Conservation (phyloP, 108 stramenopile genomes). For the Cyclostephanos tholiformis region DNA sequence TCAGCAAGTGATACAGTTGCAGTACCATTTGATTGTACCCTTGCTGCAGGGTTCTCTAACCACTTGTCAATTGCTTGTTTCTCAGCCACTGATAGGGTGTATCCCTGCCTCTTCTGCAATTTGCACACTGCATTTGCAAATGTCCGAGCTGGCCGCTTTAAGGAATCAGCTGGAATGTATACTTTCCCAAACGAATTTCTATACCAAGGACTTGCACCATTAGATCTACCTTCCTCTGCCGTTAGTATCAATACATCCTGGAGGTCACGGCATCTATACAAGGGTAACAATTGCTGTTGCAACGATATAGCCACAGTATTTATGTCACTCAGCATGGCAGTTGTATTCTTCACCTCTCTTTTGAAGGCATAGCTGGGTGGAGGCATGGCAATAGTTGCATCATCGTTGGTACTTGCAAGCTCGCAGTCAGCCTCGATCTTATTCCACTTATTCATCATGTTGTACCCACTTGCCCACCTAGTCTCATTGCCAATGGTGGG, state of each 20-base stretch:
- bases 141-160: not conserved
- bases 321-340: too few species aligned
- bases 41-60: not conserved
- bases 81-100: not conserved
- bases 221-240: not conserved
- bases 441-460: too few species aligned
- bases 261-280: too few species aligned
- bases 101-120: slow-evolving; percentile 1
- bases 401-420: too few species aligned
- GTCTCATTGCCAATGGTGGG: too few species aligned
- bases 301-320: too few species aligned
- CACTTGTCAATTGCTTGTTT: slow-evolving; percentile 4
- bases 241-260: not conserved
- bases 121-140: slow-evolving; percentile 17
- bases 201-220: slow-evolving; percentile 7
- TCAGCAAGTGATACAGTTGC: slow-evolving; percentile 6
- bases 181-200: not conserved
- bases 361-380: too few species aligned
- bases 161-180: slow-evolving; percentile 8
- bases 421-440: too few species aligned
- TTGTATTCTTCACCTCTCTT: too few species aligned
- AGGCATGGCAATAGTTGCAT: too few species aligned
- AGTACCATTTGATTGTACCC: not conserved
- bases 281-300: too few species aligned
- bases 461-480: too few species aligned